phyloP scores from a whole-genome alignment of 2,329 filamentous ascomycete genomes.

The Aureobasidium lini region DNA sequence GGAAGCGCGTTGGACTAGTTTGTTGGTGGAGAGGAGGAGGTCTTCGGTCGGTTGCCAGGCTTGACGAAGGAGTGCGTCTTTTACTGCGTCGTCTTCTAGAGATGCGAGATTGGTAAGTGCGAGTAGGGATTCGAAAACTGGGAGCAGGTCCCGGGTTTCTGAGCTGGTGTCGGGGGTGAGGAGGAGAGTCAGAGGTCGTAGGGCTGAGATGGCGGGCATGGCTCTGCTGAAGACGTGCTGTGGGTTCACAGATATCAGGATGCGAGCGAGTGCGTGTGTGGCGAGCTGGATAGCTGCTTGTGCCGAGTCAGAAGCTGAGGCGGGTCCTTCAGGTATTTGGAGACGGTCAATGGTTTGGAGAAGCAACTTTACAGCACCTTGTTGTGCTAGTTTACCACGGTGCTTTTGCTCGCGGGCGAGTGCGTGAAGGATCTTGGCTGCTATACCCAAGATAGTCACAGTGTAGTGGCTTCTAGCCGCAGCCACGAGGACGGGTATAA shows the following conservation, averaged over 20 bases:
- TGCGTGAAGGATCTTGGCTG: conserved; percentile 68
- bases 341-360: conserved; percentile 51
- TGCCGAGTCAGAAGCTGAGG: conserved; percentile 57
- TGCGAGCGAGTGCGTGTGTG: conserved; percentile 47
- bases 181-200: conserved; percentile 71
- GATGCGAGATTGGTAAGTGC: conserved; percentile 92
- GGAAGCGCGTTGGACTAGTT: conserved; percentile 69
- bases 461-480: conserved; percentile 40
- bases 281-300: background rate
- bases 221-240: conserved; percentile 74
- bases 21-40: conserved; percentile 68
- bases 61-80: conserved; percentile 62
- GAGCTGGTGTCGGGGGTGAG: conserved; percentile 55
- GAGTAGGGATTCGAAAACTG: conserved; percentile 82
- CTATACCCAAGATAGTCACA: conserved; percentile 64
- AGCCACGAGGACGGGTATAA: conserved; percentile 69
- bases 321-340: conserved; percentile 67
- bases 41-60: conserved; percentile 77
- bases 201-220: conserved; percentile 65
- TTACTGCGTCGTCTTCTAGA: conserved; percentile 53
- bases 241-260: conserved; percentile 59
- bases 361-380: conserved; percentile 84
- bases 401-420: conserved; percentile 67
- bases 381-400: conserved; percentile 76
- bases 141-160: conserved; percentile 67